Conservation (phyloP, 352 stramenopile species). For the Pythium brassicae region DNA sequence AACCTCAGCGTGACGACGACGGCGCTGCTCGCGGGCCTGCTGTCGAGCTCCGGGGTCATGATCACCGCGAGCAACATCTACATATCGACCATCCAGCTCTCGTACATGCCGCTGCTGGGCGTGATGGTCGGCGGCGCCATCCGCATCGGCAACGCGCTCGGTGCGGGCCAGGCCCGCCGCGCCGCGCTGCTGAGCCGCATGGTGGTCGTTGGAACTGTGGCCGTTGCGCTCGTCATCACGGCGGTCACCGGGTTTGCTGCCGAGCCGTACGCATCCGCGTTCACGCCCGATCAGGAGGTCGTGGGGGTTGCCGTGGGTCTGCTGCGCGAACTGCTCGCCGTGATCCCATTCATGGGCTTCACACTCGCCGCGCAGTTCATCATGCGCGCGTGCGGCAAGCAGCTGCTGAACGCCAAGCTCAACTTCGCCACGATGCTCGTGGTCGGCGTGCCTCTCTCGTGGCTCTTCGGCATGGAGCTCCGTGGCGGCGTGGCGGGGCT, state of each 20-base stretch:
- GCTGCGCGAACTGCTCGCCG: slow-evolving; percentile 3
- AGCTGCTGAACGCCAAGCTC: slow-evolving; percentile 16
- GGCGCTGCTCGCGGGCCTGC: slow-evolving; percentile 18
- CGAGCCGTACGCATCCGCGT: slow-evolving; percentile 12
- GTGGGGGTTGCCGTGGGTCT: background rate
- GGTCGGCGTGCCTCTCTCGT: slow-evolving; percentile 17
- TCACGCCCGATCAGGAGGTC: slow-evolving; percentile 11
- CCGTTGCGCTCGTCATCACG: slow-evolving; percentile 12
- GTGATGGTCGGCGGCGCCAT: slow-evolving; percentile 26
- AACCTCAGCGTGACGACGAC: slow-evolving; percentile 17
- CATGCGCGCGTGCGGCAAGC: slow-evolving; percentile 18
- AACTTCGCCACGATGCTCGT: slow-evolving; percentile 18
- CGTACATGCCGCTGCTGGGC: slow-evolving; percentile 23
- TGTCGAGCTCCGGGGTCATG: slow-evolving; percentile 24
- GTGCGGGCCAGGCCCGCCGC: slow-evolving; percentile 19
- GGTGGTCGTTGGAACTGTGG: slow-evolving; percentile 14
- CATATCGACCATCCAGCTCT: slow-evolving; percentile 21
- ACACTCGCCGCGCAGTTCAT: slow-evolving; percentile 11
- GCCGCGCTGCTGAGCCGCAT: slow-evolving; percentile 18
- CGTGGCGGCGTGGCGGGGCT: slow-evolving; percentile 17
- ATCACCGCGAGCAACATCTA: slow-evolving; percentile 36
- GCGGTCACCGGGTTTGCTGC: slow-evolving; percentile 16
- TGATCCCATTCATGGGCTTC: slow-evolving; percentile 6
- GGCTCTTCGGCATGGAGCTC: slow-evolving; percentile 13
- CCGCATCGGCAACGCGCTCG: slow-evolving; percentile 32